A percentile compares a stretch with the other conserved stretches of the same genome.
Evolutionary conservation across 495 filamentous ascomycete genomes (phyloP).

Genomic region (Lasiosphaeria ovina): DNA sequence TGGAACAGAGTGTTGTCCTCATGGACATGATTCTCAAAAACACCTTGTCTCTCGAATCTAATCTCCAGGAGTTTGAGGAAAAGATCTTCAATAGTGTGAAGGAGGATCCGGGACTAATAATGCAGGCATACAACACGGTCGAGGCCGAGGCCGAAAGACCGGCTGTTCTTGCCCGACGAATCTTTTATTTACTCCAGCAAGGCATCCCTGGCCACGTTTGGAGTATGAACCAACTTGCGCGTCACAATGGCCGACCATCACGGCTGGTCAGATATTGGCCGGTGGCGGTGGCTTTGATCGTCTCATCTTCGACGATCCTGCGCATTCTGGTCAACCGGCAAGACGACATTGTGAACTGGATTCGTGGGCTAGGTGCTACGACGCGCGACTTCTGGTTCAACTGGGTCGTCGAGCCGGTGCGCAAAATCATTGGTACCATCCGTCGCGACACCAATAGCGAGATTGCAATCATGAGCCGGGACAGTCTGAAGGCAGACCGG

Average conservation of each 20-base stretch:
- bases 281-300: constrained; percentile 60
- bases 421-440: constrained; percentile 85
- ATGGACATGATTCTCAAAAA: constrained; percentile 76
- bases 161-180: constrained; percentile 59
- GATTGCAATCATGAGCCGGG: constrained; percentile 91
- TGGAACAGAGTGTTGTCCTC: constrained; percentile 69
- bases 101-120: constrained; percentile 55
- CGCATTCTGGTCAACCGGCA: constrained; percentile 68
- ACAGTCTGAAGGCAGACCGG: constrained; percentile 82
- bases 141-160: constrained; percentile 42
- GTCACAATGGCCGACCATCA: constrained; percentile 70
- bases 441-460: constrained; percentile 86
- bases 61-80: constrained; percentile 70
- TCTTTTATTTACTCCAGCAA: constrained; percentile 65
- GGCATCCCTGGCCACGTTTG: constrained; percentile 55
- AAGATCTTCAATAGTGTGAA: constrained; percentile 63
- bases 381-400: constrained; percentile 88
- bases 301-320: constrained; percentile 78
- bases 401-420: constrained; percentile 84
- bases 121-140: constrained; percentile 33
- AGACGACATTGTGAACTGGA: constrained; percentile 73
- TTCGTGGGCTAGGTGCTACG: constrained; percentile 70
- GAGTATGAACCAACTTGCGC: constrained; percentile 48
- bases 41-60: constrained; percentile 52
- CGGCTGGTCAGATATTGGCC: constrained; percentile 85